These are phyloP conservation scores for Aspergillus nidulans DNA, from an alignment of 495 filamentous ascomycete genomes.

Conservation along the genomic window DNA sequence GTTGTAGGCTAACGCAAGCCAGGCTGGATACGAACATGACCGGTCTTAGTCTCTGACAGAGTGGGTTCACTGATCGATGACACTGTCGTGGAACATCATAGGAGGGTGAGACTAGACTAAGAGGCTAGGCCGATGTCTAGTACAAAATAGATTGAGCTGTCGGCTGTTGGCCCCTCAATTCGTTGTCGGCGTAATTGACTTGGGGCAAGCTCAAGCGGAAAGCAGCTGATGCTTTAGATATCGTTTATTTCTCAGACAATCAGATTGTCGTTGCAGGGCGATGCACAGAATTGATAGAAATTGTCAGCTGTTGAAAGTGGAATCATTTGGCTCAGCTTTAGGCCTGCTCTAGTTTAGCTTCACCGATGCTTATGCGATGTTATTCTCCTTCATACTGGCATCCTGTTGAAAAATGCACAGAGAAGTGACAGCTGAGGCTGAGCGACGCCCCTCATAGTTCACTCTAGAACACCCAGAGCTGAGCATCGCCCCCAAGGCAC, in stretches of 20 bases:
- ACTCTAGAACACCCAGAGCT: background rate
- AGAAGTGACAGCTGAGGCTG: background rate
- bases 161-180: background rate
- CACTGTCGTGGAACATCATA: conserved; percentile 8
- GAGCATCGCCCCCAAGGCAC: background rate
- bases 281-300: background rate
- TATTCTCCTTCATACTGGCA: background rate
- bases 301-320: background rate
- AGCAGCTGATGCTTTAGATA: conserved; percentile 2
- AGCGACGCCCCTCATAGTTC: background rate
- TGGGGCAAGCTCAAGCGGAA: conserved; percentile 8
- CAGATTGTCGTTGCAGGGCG: background rate
- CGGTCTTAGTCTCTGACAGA: background rate
- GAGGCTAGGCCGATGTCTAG: background rate
- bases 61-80: background rate
- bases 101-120: background rate
- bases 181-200: background rate
- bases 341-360: background rate
- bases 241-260: background rate
- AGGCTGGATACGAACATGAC: background rate
- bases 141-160: background rate
- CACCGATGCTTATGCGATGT: background rate
- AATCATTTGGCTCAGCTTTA: background rate
- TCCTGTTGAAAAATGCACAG: background rate
- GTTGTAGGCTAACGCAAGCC: background rate